A percentile compares a stretch with the other conserved stretches of the same genome.
phyloP scores from a whole-genome alignment of 192 early-diverging fungal species.

The Phycomyces nitens region DNA sequence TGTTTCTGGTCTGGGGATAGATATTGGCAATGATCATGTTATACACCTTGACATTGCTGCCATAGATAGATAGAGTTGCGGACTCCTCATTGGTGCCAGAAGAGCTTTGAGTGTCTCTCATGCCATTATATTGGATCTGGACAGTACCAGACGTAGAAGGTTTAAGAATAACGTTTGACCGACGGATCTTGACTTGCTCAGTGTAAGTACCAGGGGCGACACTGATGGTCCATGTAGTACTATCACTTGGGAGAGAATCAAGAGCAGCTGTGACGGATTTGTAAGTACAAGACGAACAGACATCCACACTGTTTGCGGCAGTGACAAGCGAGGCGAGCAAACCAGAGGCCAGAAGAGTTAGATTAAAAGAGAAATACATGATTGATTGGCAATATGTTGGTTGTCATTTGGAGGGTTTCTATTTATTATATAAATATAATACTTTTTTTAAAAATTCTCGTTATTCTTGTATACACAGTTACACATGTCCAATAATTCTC shows the following conservation, averaged over 20 bases:
- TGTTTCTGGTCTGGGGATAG: constrained; percentile 15
- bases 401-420: too few species aligned
- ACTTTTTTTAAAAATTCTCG: too few species aligned
- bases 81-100: constrained; percentile 13
- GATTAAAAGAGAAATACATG: too few species aligned
- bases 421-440: too few species aligned
- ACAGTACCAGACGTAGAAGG: constrained; percentile 6
- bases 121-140: constrained; percentile 6
- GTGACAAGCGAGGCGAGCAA: too few species aligned
- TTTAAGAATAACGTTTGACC: constrained; percentile 15
- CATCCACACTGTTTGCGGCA: not conserved
- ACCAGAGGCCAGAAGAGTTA: too few species aligned
- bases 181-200: constrained; percentile 12
- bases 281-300: constrained; percentile 12
- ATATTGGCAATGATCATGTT: constrained; percentile 19
- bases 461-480: too few species aligned
- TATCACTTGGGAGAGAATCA: constrained; percentile 8
- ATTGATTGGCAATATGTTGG: too few species aligned
- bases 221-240: constrained; percentile 11
- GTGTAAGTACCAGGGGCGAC: constrained; percentile 10
- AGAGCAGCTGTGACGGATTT: not conserved
- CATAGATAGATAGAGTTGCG: constrained; percentile 1
- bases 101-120: constrained; percentile 5
- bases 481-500: too few species aligned
- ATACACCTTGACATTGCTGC: constrained; percentile 16